Conservation (phyloP, 441 rosid species). For the Arabidopsis lyrata region DNA sequence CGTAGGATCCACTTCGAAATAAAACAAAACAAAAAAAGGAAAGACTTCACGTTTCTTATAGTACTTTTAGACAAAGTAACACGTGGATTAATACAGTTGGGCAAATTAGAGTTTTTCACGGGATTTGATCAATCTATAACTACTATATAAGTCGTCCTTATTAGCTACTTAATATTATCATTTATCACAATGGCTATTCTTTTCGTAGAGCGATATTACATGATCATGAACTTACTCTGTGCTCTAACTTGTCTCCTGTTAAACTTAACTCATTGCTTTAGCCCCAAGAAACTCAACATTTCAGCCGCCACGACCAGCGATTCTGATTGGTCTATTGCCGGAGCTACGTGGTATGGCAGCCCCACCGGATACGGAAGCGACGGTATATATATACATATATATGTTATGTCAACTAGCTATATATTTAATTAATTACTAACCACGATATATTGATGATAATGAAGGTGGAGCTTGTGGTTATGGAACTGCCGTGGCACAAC, state of each 20-base stretch:
- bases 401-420: neutral
- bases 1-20: constrained; percentile 1
- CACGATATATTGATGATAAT: neutral
- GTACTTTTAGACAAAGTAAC: constrained; percentile 7
- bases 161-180: neutral
- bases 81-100: constrained; percentile 28
- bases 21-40: neutral
- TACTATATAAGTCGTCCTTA: constrained; percentile 19
- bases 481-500: constrained; percentile 43
- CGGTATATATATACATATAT: constrained; percentile 48
- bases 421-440: neutral
- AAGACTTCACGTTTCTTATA: constrained; percentile 24
- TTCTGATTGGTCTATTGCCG: constrained; percentile 62
- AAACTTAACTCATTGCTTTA: constrained; percentile 50
- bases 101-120: constrained; percentile 15
- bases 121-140: constrained; percentile 6
- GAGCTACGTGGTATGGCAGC: constrained; percentile 79
- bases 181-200: constrained; percentile 20
- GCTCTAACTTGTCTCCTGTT: constrained; percentile 37
- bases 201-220: neutral
- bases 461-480: constrained; percentile 62
- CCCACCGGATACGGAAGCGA: constrained; percentile 68
- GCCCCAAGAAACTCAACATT: constrained; percentile 54
- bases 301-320: constrained; percentile 36
- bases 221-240: constrained; percentile 21